Evolutionary conservation across 1,139 yeast species (phyloP), one percentile per base, ranked within the genome.

Genomic region (Yamadazyma taylorii): DNA sequence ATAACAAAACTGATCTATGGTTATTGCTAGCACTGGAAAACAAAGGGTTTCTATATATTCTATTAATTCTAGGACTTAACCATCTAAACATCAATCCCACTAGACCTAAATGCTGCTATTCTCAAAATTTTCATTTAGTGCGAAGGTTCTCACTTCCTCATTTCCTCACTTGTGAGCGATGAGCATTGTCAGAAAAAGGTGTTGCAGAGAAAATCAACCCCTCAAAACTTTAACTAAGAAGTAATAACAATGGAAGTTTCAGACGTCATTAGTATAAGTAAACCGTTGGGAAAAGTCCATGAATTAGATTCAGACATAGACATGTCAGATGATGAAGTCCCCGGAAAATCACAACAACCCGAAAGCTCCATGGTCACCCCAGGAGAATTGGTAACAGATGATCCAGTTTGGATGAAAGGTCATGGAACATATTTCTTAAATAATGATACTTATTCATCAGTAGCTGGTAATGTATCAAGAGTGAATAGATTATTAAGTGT

Each of bases 351-450:
- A 7, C 30, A 33, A 22, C 10, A 11, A 5, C 10, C 17, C 10
- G 39, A 47, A 30, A 48, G 51, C 35, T 53, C 69, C 24, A 66
- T 72, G 15, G 96, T 92, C 13, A 88, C 97, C 0, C 99, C 99
- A 0, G 99, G 99, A n/a, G 97, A 94, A 57, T 66, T 90, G 39
- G 87, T 94, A 13, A 92, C 98, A 0, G 95, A 86, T 51, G 98
- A 94, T 55, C 89, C 96, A 6, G 77, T 85, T 4, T 92, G 97
- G 97, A 94, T 94, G 98, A 79, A 95, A 58, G 99, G 98, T 24
- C 99, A 94, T 58, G 98, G 98, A 3, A 94, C 98, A 0, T 92
- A 88, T 58, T 80, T 84, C 45, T 66, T 83, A 29, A 78, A 78
- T 24, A 79, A 77, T 40, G 69, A 75, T 50, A 89, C 97, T 1